Evolutionary conservation across 371 early-diverging fungal genomes (phyloP).

Genomic region (Syncephalastrum racemosum): DNA sequence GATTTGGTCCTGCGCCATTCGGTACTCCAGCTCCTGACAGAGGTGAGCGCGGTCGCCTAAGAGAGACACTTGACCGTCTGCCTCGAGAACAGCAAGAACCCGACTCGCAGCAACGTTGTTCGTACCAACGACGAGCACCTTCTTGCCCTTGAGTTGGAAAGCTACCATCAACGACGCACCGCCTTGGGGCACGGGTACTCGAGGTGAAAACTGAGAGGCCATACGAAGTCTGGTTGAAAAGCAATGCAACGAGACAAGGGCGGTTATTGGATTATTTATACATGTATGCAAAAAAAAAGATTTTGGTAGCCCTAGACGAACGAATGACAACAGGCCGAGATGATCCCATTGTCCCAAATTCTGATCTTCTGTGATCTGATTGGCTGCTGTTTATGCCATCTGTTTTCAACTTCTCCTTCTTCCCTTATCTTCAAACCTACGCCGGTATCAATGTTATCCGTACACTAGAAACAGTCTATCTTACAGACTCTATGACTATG

Average conservation of each 20-base stretch:
- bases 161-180: slow-evolving; percentile 75
- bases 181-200: slow-evolving; percentile 42
- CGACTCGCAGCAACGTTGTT: slow-evolving; percentile 65
- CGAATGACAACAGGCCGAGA: too few relatives aligned
- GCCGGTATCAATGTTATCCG: too few relatives aligned
- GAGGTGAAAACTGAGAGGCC: background rate
- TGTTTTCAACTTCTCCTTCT: too few relatives aligned
- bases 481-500: too few relatives aligned
- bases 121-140: slow-evolving; percentile 68
- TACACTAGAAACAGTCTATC: too few relatives aligned
- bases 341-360: too few relatives aligned
- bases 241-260: background rate
- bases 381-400: too few relatives aligned
- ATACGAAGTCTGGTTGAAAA: background rate
- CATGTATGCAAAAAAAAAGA: too few relatives aligned
- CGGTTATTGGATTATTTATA: slow-evolving; percentile 1
- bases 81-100: slow-evolving; percentile 67
- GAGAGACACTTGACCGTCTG: slow-evolving; percentile 67
- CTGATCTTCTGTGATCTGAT: too few relatives aligned
- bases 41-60: slow-evolving; percentile 35
- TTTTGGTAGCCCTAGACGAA: too few relatives aligned
- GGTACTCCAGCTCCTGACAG: slow-evolving; percentile 55
- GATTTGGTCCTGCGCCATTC: slow-evolving; percentile 52
- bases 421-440: too few relatives aligned
- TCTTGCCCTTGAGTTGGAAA: slow-evolving; percentile 53